phyloP scores from a whole-genome alignment of 768 basidiomycete genomes.

The Pulveroboletus sp. region DNA sequence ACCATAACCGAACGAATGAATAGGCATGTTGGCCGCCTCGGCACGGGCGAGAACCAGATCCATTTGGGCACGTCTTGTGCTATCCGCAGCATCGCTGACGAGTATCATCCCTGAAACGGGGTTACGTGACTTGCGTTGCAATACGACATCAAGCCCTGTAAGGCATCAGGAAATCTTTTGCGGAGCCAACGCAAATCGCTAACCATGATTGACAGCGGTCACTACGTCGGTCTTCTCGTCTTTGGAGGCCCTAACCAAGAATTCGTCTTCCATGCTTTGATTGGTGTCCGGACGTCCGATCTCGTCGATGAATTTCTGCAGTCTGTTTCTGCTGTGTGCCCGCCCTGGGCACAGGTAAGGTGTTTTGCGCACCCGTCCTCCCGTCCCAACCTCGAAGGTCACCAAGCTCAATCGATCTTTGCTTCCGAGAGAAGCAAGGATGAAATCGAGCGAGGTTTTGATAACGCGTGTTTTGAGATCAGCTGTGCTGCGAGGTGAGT shows the following conservation, averaged over 20 bases:
- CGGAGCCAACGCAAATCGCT: constrained; percentile 7
- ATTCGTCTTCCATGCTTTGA: constrained; percentile 54
- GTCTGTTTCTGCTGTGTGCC: constrained; percentile 60
- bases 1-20: constrained; percentile 96
- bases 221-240: constrained; percentile 98
- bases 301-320: constrained; percentile 77
- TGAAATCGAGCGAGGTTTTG: constrained; percentile 81
- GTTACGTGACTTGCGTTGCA: constrained; percentile 92
- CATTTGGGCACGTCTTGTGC: constrained; percentile 93
- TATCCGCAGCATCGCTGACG: constrained; percentile 89
- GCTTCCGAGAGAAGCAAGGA: constrained; percentile 68
- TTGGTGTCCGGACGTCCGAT: constrained; percentile 43
- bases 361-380: constrained; percentile 85
- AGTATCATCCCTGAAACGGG: constrained; percentile 88
- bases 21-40: constrained; percentile 94
- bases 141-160: constrained; percentile 82
- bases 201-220: constrained; percentile 95
- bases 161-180: neutral
- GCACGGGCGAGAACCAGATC: constrained; percentile 95
- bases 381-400: constrained; percentile 85
- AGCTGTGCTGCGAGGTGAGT: constrained; percentile 69
- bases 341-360: constrained; percentile 80
- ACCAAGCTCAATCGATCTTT: constrained; percentile 86
- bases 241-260: constrained; percentile 66
- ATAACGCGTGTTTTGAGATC: constrained; percentile 87